Percentiles rank a stretch among this genome's conserved stretches.
phyloP scores from a whole-genome alignment of 495 filamentous ascomycete genomes.

The Polyplosphaeria fusca region DNA sequence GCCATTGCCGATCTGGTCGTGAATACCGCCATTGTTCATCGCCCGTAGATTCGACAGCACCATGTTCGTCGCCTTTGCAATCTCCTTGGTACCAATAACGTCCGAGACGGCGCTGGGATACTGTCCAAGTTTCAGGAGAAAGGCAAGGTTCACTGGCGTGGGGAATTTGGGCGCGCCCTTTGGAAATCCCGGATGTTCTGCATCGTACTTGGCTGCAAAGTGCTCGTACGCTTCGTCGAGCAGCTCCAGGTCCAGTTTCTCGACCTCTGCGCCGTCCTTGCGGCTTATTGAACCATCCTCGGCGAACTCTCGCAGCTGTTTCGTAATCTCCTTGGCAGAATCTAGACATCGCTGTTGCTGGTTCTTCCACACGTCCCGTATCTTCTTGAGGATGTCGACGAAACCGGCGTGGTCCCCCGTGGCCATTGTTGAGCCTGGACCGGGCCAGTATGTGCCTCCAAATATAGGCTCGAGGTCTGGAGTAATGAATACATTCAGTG shows the following conservation, averaged over 20 bases:
- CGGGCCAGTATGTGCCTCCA: constrained; percentile 96
- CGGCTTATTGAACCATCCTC: constrained; percentile 73
- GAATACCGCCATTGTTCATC: constrained; percentile 83
- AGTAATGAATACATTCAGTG: constrained; percentile 92
- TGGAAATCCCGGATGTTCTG: constrained; percentile 70
- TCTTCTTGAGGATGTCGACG: constrained; percentile 75
- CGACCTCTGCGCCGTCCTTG: constrained; percentile 44
- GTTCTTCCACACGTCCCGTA: constrained; percentile 76
- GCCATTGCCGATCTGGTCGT: constrained; percentile 89
- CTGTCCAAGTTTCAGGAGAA: constrained; percentile 71
- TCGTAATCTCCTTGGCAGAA: constrained; percentile 76
- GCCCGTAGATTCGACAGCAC: constrained; percentile 73
- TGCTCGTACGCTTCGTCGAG: constrained; percentile 85
- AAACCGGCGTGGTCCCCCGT: constrained; percentile 64
- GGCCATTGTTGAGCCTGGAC: constrained; percentile 54
- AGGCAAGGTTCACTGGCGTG: constrained; percentile 78
- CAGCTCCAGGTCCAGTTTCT: constrained; percentile 80
- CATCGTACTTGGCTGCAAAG: constrained; percentile 75
- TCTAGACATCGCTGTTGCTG: constrained; percentile 76
- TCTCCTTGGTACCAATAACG: constrained; percentile 80
- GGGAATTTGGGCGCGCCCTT: constrained; percentile 82
- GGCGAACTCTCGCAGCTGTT: constrained; percentile 78
- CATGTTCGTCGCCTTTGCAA: constrained; percentile 72
- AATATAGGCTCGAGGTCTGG: constrained; percentile 91
- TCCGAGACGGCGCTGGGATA: constrained; percentile 73